A percentile compares a stretch with the other conserved stretches of the same genome.
These are phyloP conservation scores for Botrytis byssoidea DNA, from an alignment of 2,329 filamentous ascomycete species.

Conservation along the genomic window DNA sequence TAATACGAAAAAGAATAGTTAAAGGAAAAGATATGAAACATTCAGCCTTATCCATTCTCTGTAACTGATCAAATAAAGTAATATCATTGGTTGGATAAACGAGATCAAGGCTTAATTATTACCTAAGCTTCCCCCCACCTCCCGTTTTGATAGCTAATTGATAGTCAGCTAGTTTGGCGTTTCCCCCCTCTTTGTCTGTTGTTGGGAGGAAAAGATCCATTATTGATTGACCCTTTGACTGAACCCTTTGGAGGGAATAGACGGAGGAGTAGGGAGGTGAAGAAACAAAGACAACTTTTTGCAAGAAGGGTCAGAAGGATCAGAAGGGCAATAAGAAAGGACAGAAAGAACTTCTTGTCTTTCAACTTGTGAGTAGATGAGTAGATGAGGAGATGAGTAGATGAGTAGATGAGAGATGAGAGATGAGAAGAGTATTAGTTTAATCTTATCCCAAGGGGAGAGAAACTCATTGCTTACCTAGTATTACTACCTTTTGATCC, in stretches of 20 bases:
- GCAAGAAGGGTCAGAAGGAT: too few relatives aligned
- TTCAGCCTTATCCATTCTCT: conserved; percentile 10
- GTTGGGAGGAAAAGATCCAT: not conserved
- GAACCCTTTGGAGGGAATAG: not conserved
- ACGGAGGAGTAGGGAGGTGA: not conserved
- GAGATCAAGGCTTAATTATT: not conserved
- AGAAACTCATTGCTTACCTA: too few relatives aligned
- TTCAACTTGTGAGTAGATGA: too few relatives aligned
- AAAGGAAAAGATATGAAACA: not conserved
- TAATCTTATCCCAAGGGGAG: not conserved
- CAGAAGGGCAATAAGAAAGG: too few relatives aligned
- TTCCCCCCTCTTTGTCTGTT: not conserved
- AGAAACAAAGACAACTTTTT: not conserved
- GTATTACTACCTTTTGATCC: too few relatives aligned
- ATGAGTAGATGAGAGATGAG: too few relatives aligned
- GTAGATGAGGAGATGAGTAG: too few relatives aligned
- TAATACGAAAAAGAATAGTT: not conserved
- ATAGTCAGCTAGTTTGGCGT: not conserved
- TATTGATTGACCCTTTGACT: too few relatives aligned
- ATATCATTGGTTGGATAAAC: not conserved
- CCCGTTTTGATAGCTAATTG: not conserved
- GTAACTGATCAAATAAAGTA: not conserved
- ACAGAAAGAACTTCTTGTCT: too few relatives aligned
- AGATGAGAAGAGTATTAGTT: not conserved
- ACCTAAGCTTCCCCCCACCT: not conserved